These are phyloP conservation scores for Boehmeria nivea DNA, from an alignment of 306 rosid genomes.

Conservation along the genomic window DNA sequence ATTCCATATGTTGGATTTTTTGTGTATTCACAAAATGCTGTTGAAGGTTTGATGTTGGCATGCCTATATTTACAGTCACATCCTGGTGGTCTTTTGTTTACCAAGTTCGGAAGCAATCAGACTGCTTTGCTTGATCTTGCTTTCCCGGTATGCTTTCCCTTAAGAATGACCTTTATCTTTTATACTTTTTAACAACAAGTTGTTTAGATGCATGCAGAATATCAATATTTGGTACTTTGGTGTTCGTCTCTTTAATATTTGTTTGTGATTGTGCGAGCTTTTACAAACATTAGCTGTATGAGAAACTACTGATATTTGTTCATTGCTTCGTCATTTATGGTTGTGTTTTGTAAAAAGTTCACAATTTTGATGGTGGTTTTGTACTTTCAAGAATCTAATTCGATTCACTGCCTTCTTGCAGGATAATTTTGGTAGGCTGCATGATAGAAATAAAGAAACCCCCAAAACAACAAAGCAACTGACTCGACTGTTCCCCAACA, in stretches of 20 bases:
- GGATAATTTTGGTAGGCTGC: constrained; percentile 81
- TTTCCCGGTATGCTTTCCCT: constrained; percentile 60
- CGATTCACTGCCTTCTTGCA: constrained; percentile 26
- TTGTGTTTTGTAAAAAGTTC: too few species aligned
- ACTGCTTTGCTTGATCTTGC: constrained; percentile 97
- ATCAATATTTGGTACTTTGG: too few species aligned
- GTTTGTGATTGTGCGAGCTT: too few species aligned
- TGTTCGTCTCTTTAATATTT: too few species aligned
- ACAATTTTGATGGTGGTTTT: too few species aligned
- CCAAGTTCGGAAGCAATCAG: constrained; percentile 83
- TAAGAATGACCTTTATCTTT: too few species aligned
- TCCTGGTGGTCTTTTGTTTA: constrained; percentile 78
- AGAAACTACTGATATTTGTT: too few species aligned
- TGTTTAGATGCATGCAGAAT: too few species aligned
- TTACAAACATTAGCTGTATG: too few species aligned
- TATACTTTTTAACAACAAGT: too few species aligned
- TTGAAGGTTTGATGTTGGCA: constrained; percentile 14
- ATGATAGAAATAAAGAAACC: constrained; percentile 77
- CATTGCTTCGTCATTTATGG: too few species aligned
- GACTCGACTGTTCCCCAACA: constrained; percentile 77
- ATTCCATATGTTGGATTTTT: neutral
- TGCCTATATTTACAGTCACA: constrained; percentile 50
- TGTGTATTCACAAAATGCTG: too few species aligned
- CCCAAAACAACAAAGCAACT: constrained; percentile 81
- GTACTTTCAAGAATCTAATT: neutral